Base-by-base conservation (phyloP, 768 basidiomycete species). In the Tephrocybe sp. region DNA sequence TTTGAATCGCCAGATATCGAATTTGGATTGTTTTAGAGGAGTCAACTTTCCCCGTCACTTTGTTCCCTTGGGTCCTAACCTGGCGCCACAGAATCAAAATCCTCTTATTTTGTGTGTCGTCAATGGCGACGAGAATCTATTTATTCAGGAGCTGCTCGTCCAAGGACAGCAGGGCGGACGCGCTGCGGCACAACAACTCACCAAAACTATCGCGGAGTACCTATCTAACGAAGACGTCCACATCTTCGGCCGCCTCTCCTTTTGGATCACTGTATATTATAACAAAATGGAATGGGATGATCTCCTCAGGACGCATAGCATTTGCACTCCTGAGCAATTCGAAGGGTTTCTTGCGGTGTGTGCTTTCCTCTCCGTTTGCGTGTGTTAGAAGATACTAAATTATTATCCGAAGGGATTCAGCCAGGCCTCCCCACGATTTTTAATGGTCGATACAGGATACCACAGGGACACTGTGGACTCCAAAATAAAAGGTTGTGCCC, bases 221-320 rank as follows among this genome's bases (percentile, higher is more conserved):
- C 73, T 90, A 45, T 73, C 82, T 44, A 72, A 70, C 56, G 82
- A 88, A 61, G 80, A 79, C 44, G 68, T 83, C 42, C 80, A 80
- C 46, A 73, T 79, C 47, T 77, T 81, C 50, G 83, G 81, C 25
- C 76, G 83, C 8, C 73, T 87, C 32, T 86, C 87, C 22, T 87
- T 89, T 64, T 89, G 86, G 86, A 79, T 87, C 42, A 81, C 80
- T 36, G 64, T 90, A 53, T 89, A 82, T 70, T 78, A 81, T 67
- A 87, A 86, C 73, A 85, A 78, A 66, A 60, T 67, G 45, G 77
- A 77, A 26, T 67, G 87, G 37, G 62, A 75, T 9, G 77, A 80
- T 43, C 66, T 68, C 42, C 74, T 87, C 30, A 65, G 77, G 48
- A 69, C 68, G 26, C 74, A 78, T 57, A 74, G 76, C 44, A 64